Base-by-base conservation (phyloP, 768 basidiomycete genomes). In the Tulasnella sp. region DNA sequence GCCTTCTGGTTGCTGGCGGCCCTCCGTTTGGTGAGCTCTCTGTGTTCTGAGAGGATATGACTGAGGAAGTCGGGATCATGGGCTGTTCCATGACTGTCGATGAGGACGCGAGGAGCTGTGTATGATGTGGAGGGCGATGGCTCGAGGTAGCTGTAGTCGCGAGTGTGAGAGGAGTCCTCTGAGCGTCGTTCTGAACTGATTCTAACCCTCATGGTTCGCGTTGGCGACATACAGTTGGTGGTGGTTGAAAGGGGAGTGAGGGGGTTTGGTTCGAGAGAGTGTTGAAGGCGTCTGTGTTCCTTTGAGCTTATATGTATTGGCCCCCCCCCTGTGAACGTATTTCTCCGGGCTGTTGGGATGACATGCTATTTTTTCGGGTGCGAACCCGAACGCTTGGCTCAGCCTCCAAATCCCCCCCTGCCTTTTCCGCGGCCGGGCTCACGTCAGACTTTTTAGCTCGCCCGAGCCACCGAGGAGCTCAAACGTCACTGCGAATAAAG, bases 51-150 rank as follows among this genome's bases (percentile, higher is more conserved):
- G 44, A 56, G 44, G 34, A 56, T 56, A 25, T 56, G 54, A 43
- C 54, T 56, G 34, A 56, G 41, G 42, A 56, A 56, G 43, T 56
- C 54, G 19, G 54, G 54, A 43, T 56, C 54, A 43, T 56, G 54
- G n/a, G 54, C 11, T 31, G 29, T 38, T 11, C 54, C 54, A 27
- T 56, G 34, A 1, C 38, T 42, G 54, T 56, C 54, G 54, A 56
- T 56, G 54, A 44, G 44, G 10, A 56, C 54, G 34, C 43, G 34
- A 38, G 34, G 34, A 38, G 34, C 34, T 7, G 34, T 7, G 34
- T 38, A 38, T 38, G 34, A 38, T 38, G 34, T 43, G 54, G 41
- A 43, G 54, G 54, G 19, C 41, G 34, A 29, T 44, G 54, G 54
- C 41, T 43, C 29, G 54, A 43, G 54, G 34, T 56, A 43, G 24